A percentile compares a stretch with the other conserved stretches of the same genome.
These are phyloP conservation scores for Brassica juncea DNA, from an alignment of 345 rosid species.

Conservation along the genomic window DNA sequence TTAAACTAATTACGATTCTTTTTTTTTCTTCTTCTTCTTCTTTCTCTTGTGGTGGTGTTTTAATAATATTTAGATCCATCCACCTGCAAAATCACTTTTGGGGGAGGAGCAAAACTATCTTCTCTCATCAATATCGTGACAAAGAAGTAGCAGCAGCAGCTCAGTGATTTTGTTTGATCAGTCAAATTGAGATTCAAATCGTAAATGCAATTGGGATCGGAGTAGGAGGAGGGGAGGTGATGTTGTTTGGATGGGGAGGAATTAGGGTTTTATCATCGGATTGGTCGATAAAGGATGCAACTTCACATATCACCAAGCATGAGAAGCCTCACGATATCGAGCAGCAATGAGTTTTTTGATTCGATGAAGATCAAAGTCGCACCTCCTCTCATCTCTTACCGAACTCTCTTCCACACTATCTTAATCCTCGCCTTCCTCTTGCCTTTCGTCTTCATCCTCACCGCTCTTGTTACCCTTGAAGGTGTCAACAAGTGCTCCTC, in stretches of 20 bases:
- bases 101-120: too few species aligned
- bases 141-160: not conserved
- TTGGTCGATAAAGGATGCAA: slow-evolving; percentile 68
- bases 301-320: slow-evolving; percentile 99
- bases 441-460: slow-evolving; percentile 98
- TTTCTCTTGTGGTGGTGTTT: too few species aligned
- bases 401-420: slow-evolving; percentile 94
- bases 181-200: not conserved
- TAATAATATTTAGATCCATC: too few species aligned
- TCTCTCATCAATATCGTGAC: too few species aligned
- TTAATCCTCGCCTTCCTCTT: slow-evolving; percentile 95
- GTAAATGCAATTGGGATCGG: not conserved
- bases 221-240: not conserved
- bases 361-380: slow-evolving; percentile 99
- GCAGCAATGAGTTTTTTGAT: slow-evolving; percentile 65
- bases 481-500: slow-evolving; percentile 99
- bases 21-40: too few species aligned
- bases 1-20: slow-evolving; percentile 18
- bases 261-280: not conserved
- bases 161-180: slow-evolving; percentile 10
- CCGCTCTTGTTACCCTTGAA: slow-evolving; percentile 98
- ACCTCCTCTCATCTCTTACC: slow-evolving; percentile 96
- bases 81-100: too few species aligned
- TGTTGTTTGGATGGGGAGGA: not conserved
- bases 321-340: slow-evolving; percentile 99